Conservation (phyloP, 2,329 filamentous ascomycete genomes). For the Gaeumannomyces sp. region DNA sequence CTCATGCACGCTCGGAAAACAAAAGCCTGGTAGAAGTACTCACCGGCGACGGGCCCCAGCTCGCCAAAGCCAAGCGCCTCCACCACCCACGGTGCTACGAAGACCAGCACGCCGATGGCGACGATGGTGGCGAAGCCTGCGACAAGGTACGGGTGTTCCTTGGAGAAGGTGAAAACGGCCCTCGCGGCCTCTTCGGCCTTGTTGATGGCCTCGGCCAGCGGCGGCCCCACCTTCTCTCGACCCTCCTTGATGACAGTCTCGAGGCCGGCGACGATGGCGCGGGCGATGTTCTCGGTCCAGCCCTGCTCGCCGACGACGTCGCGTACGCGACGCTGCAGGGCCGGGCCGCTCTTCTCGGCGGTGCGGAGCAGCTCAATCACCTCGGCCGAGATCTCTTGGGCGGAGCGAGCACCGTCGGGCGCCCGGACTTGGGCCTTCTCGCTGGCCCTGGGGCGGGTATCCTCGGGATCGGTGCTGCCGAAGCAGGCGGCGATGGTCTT, state of each 20-base stretch:
- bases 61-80: constrained; percentile 1
- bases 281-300: constrained; percentile 5
- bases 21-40: not conserved
- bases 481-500: not conserved
- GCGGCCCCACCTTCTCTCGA: not conserved
- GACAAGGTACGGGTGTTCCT: not conserved
- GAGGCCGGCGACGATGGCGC: not conserved
- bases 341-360: constrained; percentile 1
- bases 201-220: not conserved
- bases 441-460: too few species aligned
- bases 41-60: not conserved
- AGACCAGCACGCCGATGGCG: constrained; percentile 4
- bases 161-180: not conserved
- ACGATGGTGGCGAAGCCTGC: constrained; percentile 7
- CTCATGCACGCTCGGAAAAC: not conserved
- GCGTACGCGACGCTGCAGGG: not conserved
- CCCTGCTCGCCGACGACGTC: constrained; percentile 1
- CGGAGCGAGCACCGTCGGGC: not conserved
- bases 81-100: constrained; percentile 5
- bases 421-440: not conserved
- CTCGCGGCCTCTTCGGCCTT: not conserved
- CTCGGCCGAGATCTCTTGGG: not conserved
- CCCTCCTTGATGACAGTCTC: constrained; percentile 3
- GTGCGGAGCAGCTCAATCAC: constrained; percentile 2
- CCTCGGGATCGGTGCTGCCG: not conserved